phyloP scores from a whole-genome alignment of 2,329 filamentous ascomycete genomes.

The Cordyceps cateniannulata region DNA sequence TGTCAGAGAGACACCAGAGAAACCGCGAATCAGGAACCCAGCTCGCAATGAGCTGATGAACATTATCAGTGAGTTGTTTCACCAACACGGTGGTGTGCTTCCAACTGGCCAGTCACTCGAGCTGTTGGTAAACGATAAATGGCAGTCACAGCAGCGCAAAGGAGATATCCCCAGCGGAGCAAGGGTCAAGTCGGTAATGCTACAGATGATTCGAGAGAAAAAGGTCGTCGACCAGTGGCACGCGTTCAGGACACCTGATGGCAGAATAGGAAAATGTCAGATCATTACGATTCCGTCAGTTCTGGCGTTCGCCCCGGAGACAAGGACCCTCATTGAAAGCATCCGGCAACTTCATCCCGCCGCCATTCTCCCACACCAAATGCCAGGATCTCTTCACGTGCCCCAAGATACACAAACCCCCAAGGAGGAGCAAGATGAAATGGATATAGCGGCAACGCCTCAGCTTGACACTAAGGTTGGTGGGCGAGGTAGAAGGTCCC shows the following conservation, averaged over 20 bases:
- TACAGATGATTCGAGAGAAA: constrained; percentile 31
- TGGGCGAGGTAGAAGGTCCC: constrained; percentile 26
- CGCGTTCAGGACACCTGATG: constrained; percentile 34
- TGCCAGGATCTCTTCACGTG: constrained; percentile 9
- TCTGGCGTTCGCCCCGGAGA: constrained; percentile 36
- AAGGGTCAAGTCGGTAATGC: constrained; percentile 32
- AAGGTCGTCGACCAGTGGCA: constrained; percentile 35
- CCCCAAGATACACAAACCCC: not conserved
- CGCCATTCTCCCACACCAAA: not conserved
- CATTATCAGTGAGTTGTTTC: constrained; percentile 24
- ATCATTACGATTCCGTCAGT: constrained; percentile 37
- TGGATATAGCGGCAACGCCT: constrained; percentile 19
- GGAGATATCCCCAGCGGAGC: constrained; percentile 35
- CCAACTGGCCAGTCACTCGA: constrained; percentile 39
- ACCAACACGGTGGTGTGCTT: constrained; percentile 38
- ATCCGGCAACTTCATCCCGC: constrained; percentile 41
- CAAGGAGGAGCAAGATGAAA: constrained; percentile 15
- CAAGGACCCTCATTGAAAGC: constrained; percentile 36
- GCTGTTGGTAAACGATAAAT: constrained; percentile 19
- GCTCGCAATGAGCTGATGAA: constrained; percentile 13
- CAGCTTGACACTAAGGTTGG: constrained; percentile 16
- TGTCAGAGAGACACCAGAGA: not conserved
- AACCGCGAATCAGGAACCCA: not conserved
- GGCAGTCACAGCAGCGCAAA: constrained; percentile 33
- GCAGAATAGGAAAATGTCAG: constrained; percentile 37